Evolutionary conservation across 176 grass and related monocot species (phyloP), one percentile per base, ranked within the genome.

Genomic region (Bothriochloa decipiens): DNA sequence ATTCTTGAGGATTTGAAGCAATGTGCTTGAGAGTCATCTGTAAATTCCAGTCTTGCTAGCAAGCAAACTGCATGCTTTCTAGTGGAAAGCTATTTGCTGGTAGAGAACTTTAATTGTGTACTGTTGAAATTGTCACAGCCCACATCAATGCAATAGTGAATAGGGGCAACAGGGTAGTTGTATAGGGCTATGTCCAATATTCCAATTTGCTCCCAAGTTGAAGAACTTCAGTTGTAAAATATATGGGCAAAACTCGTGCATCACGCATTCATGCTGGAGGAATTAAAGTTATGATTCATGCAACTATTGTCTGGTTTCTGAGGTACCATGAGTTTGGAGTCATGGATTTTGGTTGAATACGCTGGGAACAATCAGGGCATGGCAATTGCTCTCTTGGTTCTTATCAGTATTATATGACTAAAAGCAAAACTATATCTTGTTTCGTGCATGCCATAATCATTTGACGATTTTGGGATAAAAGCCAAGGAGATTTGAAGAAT

Each of bases 11-110:
- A 36, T 78, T 60, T 70, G 65, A 16, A 57, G 65, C 26, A 8
- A 55, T 22, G 23, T 1, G 7, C 35, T 72, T 37, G 53, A 74
- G 22, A 79, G 81, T 86, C 79, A 62, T 67, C 26, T 74, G 84
- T 40, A 83, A 82, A 90, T 90, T 63, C 18, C 55, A 65, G 77
- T n/a, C 4, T 57, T 66, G 11, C 20, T 82, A 58, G 32, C 39
- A 36, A 76, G 33, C 23, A 41, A 32, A 60, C 39, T 71, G 39
- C 5, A 40, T 40, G 60, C 13, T 25, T 85, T 81, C 27, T 36
- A 81, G 60, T 35, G 0, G 2, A 43, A 70, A 80, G 82, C 77
- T 63, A 25, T 40, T 47, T 47, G 37, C 50, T 60, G 45, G n/a
- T 20, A 39, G 40, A 42, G 23, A 11, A 64, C 52, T 29, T 65